Conservation (phyloP, 140 eudicot genomes). For the Ambrosia hybrid region DNA sequence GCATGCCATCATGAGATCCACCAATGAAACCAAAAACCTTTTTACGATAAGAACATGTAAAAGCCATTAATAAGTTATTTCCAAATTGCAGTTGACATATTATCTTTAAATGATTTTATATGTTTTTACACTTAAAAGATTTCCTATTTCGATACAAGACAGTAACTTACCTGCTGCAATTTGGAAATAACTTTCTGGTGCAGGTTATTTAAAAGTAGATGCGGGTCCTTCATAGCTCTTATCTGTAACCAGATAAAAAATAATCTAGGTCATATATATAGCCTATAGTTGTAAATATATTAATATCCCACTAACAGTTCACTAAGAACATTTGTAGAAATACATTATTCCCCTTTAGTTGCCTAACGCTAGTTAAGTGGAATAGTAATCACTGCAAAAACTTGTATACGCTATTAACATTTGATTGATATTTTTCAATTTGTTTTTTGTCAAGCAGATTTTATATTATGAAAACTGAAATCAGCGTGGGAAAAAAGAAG, state of each 20-base stretch:
- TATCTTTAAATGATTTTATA: neutral
- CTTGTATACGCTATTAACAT: neutral
- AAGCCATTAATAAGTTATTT: no score
- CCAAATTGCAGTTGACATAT: conserved; percentile 11
- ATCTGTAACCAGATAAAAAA: conserved; percentile 64
- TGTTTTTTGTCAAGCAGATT: neutral
- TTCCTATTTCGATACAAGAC: neutral
- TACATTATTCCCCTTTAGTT: no score
- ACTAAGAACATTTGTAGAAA: no score
- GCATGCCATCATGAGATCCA: no score
- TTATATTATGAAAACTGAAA: neutral
- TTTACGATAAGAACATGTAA: no score
- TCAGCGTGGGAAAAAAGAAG: conserved; percentile 4
- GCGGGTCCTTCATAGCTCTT: conserved; percentile 79
- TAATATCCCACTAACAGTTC: no score
- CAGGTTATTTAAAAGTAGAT: conserved; percentile 59
- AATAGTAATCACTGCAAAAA: neutral
- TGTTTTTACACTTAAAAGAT: conserved; percentile 7
- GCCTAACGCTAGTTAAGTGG: neutral
- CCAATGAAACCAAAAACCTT: no score
- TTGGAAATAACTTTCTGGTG: conserved; percentile 67
- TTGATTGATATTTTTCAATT: neutral
- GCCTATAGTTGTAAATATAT: neutral
- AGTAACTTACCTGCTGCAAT: conserved; percentile 63
- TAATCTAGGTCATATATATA: conserved; percentile 7